phyloP scores from a whole-genome alignment of 768 basidiomycete species.

The Auricularia sp. region DNA sequence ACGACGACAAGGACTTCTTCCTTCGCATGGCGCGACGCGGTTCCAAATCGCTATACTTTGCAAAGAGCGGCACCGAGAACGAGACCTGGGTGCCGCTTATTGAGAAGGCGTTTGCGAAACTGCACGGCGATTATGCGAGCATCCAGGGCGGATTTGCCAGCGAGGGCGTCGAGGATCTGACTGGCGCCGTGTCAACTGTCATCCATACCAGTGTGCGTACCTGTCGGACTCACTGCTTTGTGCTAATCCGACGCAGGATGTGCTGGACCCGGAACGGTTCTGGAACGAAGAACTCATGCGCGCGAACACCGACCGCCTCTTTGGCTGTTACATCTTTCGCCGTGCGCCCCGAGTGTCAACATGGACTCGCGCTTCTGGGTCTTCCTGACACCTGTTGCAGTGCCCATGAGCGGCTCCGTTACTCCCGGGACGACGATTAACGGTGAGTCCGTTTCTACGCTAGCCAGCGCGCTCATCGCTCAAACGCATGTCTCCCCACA shows the following conservation, averaged over 20 bases:
- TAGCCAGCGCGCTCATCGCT: not conserved
- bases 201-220: constrained; percentile 6
- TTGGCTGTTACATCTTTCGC: constrained; percentile 35
- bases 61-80: constrained; percentile 23
- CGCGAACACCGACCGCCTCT: constrained; percentile 42
- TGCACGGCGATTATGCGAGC: constrained; percentile 41
- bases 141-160: constrained; percentile 32
- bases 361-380: not conserved
- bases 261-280: constrained; percentile 39
- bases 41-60: constrained; percentile 39
- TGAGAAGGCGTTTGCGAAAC: constrained; percentile 50
- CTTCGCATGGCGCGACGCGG: constrained; percentile 35
- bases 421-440: not conserved
- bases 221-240: not conserved
- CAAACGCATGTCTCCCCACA: constrained; percentile 6
- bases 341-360: not conserved
- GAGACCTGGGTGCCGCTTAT: constrained; percentile 51
- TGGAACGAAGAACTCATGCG: constrained; percentile 43
- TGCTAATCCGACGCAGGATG: constrained; percentile 25
- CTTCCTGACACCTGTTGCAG: not conserved
- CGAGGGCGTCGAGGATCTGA: constrained; percentile 48
- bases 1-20: constrained; percentile 39
- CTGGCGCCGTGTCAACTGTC: constrained; percentile 19
- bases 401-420: too few relatives aligned
- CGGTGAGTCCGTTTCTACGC: not conserved